phyloP scores from a whole-genome alignment of 495 filamentous ascomycete species.

The Halenospora varia region DNA sequence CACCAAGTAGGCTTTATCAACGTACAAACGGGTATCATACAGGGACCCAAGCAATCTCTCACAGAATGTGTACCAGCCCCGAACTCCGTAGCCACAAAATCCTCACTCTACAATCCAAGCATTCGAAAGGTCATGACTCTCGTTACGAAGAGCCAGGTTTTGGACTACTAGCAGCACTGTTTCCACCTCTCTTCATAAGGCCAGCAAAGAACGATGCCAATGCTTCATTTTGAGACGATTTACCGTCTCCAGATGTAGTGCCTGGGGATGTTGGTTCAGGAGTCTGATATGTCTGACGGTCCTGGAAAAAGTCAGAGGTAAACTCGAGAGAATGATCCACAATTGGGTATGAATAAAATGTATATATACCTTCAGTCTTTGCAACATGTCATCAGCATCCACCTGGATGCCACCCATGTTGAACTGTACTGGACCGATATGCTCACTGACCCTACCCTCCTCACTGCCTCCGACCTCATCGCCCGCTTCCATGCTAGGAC shows the following conservation, averaged over 20 bases:
- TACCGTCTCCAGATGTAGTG: constrained; percentile 43
- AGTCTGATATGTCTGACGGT: constrained; percentile 27
- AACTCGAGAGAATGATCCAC: neutral
- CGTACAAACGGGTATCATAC: no score
- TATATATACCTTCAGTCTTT: constrained; percentile 70
- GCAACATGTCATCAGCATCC: constrained; percentile 92
- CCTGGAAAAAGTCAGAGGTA: constrained; percentile 7
- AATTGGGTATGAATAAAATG: neutral
- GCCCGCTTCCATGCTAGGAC: constrained; percentile 3
- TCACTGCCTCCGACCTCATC: constrained; percentile 20
- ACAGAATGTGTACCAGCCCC: no score
- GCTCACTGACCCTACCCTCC: constrained; percentile 69
- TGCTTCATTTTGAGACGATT: constrained; percentile 52
- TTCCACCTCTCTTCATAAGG: constrained; percentile 50
- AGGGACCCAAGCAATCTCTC: no score
- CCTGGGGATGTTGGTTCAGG: constrained; percentile 32
- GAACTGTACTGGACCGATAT: constrained; percentile 93
- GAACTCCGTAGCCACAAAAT: no score
- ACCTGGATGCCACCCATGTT: constrained; percentile 98
- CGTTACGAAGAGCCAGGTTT: constrained; percentile 12
- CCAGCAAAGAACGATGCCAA: constrained; percentile 64
- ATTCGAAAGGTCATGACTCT: no score
- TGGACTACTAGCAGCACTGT: constrained; percentile 22
- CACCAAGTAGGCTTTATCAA: no score
- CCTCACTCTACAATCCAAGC: no score